Evolutionary conservation across 176 grass and related monocot species (phyloP).

Genomic region (Rhynchospora pubera): DNA sequence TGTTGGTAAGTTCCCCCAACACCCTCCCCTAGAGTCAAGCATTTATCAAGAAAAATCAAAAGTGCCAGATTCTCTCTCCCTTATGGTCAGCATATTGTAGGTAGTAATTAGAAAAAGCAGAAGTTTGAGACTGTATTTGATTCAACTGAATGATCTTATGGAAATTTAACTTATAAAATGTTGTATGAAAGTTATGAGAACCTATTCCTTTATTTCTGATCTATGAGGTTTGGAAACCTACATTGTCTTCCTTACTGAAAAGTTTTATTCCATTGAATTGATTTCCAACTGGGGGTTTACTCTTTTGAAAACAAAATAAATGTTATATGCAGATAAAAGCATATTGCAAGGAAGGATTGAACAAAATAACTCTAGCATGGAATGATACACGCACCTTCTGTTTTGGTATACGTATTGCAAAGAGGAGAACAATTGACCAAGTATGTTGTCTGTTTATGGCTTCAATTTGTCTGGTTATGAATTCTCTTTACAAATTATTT

Average conservation of each 20-base stretch:
- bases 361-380: constrained; percentile 50
- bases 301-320: constrained; percentile 6
- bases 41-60: neutral
- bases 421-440: constrained; percentile 33
- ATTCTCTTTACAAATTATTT: neutral
- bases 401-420: constrained; percentile 47
- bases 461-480: neutral
- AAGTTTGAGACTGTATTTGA: neutral
- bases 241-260: neutral
- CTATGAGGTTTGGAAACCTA: neutral
- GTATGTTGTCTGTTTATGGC: constrained; percentile 12
- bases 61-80: neutral
- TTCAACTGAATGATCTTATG: neutral
- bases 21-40: neutral
- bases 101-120: neutral
- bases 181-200: neutral
- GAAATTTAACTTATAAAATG: neutral
- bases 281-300: neutral
- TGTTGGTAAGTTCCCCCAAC: constrained; percentile 26
- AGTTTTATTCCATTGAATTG: neutral
- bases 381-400: constrained; percentile 47
- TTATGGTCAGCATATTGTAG: neutral
- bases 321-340: constrained; percentile 39
- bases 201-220: neutral
- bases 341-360: constrained; percentile 42